phyloP scores from a whole-genome alignment of 2,329 filamentous ascomycete genomes.

The Ophiocordyceps sinensis region DNA sequence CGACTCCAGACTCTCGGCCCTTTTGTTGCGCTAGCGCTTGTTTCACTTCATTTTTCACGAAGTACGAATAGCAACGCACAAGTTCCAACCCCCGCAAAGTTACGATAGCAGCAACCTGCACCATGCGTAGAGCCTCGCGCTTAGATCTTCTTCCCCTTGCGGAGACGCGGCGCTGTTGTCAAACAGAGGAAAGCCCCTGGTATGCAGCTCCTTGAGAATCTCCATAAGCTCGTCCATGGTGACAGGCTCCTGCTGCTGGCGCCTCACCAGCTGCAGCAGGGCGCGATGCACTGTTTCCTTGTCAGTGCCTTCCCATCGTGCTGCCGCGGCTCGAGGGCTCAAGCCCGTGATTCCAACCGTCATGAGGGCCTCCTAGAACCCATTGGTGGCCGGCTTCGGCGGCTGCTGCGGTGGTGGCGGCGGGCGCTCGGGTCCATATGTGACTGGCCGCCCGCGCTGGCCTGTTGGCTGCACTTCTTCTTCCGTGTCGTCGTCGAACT shows the following conservation, averaged over 20 bases:
- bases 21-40: no score
- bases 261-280: background rate
- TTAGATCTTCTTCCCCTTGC: no score
- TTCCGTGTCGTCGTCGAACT: constrained; percentile 49
- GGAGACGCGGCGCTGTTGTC: no score
- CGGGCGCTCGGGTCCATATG: constrained; percentile 34
- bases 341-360: background rate
- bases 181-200: background rate
- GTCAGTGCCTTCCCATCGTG: background rate
- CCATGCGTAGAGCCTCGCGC: no score
- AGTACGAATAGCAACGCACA: no score
- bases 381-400: constrained; percentile 22
- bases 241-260: background rate
- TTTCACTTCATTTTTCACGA: no score
- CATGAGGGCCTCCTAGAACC: constrained; percentile 22
- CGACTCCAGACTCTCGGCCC: no score
- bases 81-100: no score
- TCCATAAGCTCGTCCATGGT: background rate
- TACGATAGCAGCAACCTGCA: no score
- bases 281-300: background rate
- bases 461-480: constrained; percentile 28
- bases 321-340: background rate
- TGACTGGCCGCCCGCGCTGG: constrained; percentile 19
- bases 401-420: constrained; percentile 17
- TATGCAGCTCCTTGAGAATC: background rate